A percentile compares a stretch with the other conserved stretches of the same genome.
Evolutionary conservation across 1,284 basidiomycete genomes (phyloP).

Genomic region (Pseudozyma tsukubaensis): DNA sequence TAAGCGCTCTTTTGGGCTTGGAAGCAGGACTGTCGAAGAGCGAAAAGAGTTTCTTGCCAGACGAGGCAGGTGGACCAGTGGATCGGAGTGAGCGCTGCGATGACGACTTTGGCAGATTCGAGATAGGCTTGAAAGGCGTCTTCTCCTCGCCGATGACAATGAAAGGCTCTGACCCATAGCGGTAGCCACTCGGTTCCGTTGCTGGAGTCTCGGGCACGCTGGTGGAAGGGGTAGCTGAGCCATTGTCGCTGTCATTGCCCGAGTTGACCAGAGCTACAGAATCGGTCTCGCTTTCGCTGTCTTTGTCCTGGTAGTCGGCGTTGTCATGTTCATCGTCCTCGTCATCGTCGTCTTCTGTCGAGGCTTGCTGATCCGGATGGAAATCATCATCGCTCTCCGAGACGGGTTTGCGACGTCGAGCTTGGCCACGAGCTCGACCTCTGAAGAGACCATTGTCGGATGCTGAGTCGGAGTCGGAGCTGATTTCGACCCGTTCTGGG

Average conservation of each 20-base stretch:
- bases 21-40: conserved; percentile 21
- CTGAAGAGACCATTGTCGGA: conserved; percentile 24
- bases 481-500: conserved; percentile 3
- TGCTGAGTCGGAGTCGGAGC: conserved; percentile 13
- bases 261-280: conserved; percentile 2
- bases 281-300: conserved; percentile 12
- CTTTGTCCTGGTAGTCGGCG: background rate
- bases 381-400: conserved; percentile 36
- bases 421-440: conserved; percentile 10
- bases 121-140: conserved; percentile 14
- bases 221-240: conserved; percentile 18
- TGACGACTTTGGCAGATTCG: conserved; percentile 19
- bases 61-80: conserved; percentile 3
- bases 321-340: conserved; percentile 16
- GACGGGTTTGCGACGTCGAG: conserved; percentile 7
- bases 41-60: conserved; percentile 23
- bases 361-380: conserved; percentile 21
- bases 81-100: conserved; percentile 33
- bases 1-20: conserved; percentile 16
- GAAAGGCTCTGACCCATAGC: conserved; percentile 35
- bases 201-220: conserved; percentile 40
- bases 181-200: conserved; percentile 16
- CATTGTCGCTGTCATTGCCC: background rate
- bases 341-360: conserved; percentile 16
- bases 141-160: conserved; percentile 18